Conservation (phyloP, 164 flowering plant species). For the Stephania cephalantha region DNA sequence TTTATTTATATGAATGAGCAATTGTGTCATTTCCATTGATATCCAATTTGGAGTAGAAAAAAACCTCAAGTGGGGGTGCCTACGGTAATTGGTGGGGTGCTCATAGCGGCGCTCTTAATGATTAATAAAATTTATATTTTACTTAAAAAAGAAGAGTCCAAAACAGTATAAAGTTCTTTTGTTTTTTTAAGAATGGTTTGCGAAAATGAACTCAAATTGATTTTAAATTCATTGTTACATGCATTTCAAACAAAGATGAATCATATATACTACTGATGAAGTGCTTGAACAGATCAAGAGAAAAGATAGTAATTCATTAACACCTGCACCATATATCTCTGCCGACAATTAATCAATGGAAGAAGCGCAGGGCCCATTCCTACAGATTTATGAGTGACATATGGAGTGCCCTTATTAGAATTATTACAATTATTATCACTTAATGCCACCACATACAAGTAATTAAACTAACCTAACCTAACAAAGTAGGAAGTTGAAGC, state of each 20-base stretch:
- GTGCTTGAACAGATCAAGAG: neutral
- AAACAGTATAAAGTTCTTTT: no score
- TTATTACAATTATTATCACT: neutral
- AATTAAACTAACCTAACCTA: neutral
- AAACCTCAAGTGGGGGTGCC: no score
- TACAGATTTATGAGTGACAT: neutral
- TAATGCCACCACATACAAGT: neutral
- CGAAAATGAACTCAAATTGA: neutral
- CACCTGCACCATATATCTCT: neutral
- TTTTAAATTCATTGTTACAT: neutral
- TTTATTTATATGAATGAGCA: no score
- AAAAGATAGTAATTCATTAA: neutral
- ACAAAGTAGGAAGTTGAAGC: conserved; percentile 1
- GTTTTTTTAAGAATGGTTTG: no score
- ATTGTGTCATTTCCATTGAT: no score
- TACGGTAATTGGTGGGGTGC: no score
- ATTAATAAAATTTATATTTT: no score
- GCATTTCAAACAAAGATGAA: neutral
- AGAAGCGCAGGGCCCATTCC: neutral
- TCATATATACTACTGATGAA: neutral
- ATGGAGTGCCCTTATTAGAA: neutral
- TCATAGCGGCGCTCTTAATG: no score
- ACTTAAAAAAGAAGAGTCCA: no score
- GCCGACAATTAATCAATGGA: conserved; percentile 3
- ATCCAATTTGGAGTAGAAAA: no score